Percentiles rank a stretch among this genome's conserved stretches.
Conservation (phyloP, 768 basidiomycete species). For the Lactifluus pinguis region DNA sequence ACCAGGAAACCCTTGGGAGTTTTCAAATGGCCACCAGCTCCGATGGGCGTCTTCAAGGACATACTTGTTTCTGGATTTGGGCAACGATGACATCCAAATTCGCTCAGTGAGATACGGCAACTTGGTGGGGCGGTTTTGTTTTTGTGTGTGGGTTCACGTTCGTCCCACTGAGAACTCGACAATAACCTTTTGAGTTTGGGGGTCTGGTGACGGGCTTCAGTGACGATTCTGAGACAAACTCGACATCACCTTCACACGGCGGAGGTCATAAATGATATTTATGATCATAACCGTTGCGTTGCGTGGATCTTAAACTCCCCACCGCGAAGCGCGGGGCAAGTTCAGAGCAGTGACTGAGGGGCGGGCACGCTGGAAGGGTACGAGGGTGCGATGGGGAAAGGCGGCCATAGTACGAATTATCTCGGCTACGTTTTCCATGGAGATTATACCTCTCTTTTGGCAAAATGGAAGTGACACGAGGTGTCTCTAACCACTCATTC, state of each 20-base stretch:
- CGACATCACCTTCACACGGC: neutral
- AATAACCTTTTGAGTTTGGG: neutral
- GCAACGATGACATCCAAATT: neutral
- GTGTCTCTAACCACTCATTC: neutral
- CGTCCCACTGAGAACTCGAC: neutral
- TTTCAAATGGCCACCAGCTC: neutral
- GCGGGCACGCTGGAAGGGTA: neutral
- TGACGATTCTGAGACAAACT: neutral
- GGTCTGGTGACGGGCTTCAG: neutral
- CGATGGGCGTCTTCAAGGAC: neutral
- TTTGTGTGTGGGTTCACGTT: neutral
- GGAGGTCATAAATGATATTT: neutral
- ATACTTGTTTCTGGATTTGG: neutral
- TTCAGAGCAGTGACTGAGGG: neutral
- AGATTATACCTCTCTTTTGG: constrained; percentile 1
- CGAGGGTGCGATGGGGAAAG: neutral
- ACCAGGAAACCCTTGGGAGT: neutral
- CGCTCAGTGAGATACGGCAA: neutral
- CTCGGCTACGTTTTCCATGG: constrained; percentile 2
- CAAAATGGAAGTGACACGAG: constrained; percentile 3
- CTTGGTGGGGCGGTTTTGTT: neutral
- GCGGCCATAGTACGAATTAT: neutral
- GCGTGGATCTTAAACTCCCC: neutral
- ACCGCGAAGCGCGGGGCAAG: neutral
- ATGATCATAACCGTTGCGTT: neutral